Conservation (phyloP, 2,329 filamentous ascomycete species). For the Phaeosphaeriaceae sp. region DNA sequence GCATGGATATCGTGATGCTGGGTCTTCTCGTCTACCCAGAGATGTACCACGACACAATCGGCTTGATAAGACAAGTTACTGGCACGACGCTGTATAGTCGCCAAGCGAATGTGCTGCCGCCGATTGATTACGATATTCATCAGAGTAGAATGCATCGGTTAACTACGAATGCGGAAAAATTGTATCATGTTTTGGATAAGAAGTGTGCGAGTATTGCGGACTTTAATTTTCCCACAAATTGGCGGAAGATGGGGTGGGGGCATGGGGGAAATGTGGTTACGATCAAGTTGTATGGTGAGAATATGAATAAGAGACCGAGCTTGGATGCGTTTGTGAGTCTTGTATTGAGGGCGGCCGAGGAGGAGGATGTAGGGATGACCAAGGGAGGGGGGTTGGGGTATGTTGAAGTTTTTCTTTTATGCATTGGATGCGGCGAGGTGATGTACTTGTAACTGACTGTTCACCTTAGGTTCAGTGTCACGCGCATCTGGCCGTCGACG, state of each 20-base stretch:
- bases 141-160: constrained; percentile 5
- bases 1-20: constrained; percentile 7
- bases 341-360: constrained; percentile 4
- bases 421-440: no score
- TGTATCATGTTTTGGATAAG: constrained; percentile 3
- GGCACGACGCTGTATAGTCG: constrained; percentile 8
- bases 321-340: constrained; percentile 7
- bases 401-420: background rate
- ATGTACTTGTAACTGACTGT: background rate
- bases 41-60: constrained; percentile 1
- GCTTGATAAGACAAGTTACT: constrained; percentile 3
- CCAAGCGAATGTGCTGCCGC: constrained; percentile 4
- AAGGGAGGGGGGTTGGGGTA: constrained; percentile 6
- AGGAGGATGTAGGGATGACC: constrained; percentile 3
- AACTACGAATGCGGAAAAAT: constrained; percentile 5
- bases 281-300: constrained; percentile 1
- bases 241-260: constrained; percentile 9
- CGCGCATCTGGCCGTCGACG: constrained; percentile 7
- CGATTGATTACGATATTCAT: constrained; percentile 6
- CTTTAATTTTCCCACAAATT: constrained; percentile 7
- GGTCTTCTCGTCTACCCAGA: constrained; percentile 6
- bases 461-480: constrained; percentile 6
- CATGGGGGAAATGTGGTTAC: constrained; percentile 10
- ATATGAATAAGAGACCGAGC: constrained; percentile 8
- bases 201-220: background rate